Percentiles rank a stretch among this genome's conserved stretches.
Evolutionary conservation across 2,329 filamentous ascomycete species (phyloP).

Genomic region (Knoxdaviesia proteae): DNA sequence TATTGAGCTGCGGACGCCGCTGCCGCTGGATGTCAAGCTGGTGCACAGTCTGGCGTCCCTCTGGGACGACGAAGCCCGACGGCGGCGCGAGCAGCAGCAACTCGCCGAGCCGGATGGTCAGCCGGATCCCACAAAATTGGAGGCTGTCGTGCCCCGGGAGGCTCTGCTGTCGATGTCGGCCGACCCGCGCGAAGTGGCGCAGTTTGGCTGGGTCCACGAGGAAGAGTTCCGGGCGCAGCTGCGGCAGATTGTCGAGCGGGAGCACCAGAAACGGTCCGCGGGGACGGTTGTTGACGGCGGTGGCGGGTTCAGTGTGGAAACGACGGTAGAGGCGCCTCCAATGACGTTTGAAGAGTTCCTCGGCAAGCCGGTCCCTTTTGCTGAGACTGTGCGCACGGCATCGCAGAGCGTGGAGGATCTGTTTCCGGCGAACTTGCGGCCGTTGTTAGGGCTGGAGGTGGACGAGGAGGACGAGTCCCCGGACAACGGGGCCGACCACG

Average conservation of each 20-base stretch:
- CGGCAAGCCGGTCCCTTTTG: slow-evolving; percentile 23
- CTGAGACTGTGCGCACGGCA: slow-evolving; percentile 47
- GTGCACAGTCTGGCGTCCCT: slow-evolving; percentile 87
- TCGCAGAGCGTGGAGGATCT: slow-evolving; percentile 76
- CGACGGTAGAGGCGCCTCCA: slow-evolving; percentile 16
- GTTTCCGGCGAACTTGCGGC: slow-evolving; percentile 44
- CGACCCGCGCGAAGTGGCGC: slow-evolving; percentile 47
- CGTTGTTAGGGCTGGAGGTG: slow-evolving; percentile 20
- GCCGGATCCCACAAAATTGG: too few relatives aligned
- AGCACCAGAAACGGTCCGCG: slow-evolving; percentile 18
- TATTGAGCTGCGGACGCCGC: slow-evolving; percentile 44
- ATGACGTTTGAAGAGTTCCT: slow-evolving; percentile 48
- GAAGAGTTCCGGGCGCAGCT: slow-evolving; percentile 56
- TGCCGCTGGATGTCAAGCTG: slow-evolving; percentile 51
- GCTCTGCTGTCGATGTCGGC: slow-evolving; percentile 78
- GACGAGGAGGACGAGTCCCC: slow-evolving; percentile 12
- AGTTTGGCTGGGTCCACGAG: slow-evolving; percentile 85
- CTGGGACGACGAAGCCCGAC: slow-evolving; percentile 74
- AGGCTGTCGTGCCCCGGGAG: slow-evolving; percentile 38
- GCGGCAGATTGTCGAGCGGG: slow-evolving; percentile 38
- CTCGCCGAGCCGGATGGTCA: too few relatives aligned
- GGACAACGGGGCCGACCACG: slow-evolving; percentile 1
- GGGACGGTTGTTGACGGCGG: too few relatives aligned
- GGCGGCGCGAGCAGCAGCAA: slow-evolving; percentile 31
- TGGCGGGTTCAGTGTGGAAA: slow-evolving; percentile 7